Percentiles rank a stretch among this genome's conserved stretches.
These are phyloP conservation scores for Xylaria intraflava DNA, from an alignment of 495 filamentous ascomycete genomes.

Conservation along the genomic window DNA sequence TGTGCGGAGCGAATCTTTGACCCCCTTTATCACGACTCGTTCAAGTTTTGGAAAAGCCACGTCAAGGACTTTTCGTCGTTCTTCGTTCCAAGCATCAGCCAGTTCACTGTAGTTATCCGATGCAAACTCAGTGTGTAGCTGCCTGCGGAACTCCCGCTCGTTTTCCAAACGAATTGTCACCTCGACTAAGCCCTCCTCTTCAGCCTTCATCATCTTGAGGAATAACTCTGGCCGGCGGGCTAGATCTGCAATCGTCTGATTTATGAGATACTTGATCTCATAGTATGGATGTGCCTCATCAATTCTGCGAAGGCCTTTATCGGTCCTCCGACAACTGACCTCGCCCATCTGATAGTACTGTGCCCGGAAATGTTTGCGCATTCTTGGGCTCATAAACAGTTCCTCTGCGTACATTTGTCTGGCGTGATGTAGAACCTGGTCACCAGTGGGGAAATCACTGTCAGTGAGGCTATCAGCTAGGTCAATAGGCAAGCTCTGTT, in stretches of 20 bases:
- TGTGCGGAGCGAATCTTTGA: conserved; percentile 86
- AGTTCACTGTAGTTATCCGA: conserved; percentile 93
- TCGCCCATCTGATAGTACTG: conserved; percentile 74
- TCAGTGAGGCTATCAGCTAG: conserved; percentile 70
- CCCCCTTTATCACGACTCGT: conserved; percentile 72
- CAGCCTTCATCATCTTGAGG: conserved; percentile 91
- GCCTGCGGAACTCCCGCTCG: conserved; percentile 62
- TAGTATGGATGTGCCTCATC: conserved; percentile 95
- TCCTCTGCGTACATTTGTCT: conserved; percentile 89
- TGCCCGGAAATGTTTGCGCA: conserved; percentile 79
- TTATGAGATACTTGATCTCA: conserved; percentile 93
- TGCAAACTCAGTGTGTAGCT: conserved; percentile 72
- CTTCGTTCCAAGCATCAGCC: conserved; percentile 89
- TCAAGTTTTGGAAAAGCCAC: conserved; percentile 76
- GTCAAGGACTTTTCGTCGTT: conserved; percentile 77
- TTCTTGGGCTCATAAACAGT: conserved; percentile 75
- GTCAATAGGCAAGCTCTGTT: conserved; percentile 65
- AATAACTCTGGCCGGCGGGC: conserved; percentile 79
- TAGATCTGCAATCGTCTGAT: conserved; percentile 75
- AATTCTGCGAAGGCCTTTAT: conserved; percentile 89
- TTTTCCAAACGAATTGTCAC: conserved; percentile 71
- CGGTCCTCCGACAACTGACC: conserved; percentile 81
- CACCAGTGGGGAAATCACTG: conserved; percentile 67
- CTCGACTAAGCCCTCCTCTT: conserved; percentile 85
- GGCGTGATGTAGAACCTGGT: conserved; percentile 68